Conservation (phyloP, 148 eudicot species). For the Arctostaphylos glauca region DNA sequence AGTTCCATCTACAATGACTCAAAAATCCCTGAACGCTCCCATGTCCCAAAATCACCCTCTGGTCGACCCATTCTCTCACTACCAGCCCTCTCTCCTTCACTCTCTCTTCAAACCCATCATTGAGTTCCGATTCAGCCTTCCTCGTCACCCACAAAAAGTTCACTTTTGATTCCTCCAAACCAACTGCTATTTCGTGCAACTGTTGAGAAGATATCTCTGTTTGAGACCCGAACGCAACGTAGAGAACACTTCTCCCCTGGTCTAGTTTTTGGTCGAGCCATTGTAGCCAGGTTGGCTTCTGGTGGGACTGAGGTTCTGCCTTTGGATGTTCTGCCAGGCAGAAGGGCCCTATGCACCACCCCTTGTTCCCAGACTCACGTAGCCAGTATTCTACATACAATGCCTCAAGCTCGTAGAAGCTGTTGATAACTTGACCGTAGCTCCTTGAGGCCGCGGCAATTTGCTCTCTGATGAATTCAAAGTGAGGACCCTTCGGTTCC, state of each 20-base stretch:
- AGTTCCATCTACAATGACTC: constrained; percentile 91
- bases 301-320: background rate
- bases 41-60: constrained; percentile 52
- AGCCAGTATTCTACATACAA: constrained; percentile 38
- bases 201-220: constrained; percentile 50
- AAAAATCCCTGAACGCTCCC: constrained; percentile 46
- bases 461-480: constrained; percentile 33
- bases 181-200: constrained; percentile 43
- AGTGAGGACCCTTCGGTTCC: constrained; percentile 34
- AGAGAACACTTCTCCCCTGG: constrained; percentile 34
- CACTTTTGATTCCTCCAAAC: constrained; percentile 48
- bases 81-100: constrained; percentile 53
- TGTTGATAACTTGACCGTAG: constrained; percentile 47
- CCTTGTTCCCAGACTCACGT: constrained; percentile 20
- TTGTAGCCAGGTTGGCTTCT: constrained; percentile 35
- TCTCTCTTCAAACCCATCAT: constrained; percentile 39
- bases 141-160: constrained; percentile 65
- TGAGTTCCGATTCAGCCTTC: constrained; percentile 26
- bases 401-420: constrained; percentile 53
- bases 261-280: constrained; percentile 58
- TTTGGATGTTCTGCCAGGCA: constrained; percentile 36
- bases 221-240: constrained; percentile 36
- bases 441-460: constrained; percentile 24
- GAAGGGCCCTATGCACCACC: constrained; percentile 61
- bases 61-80: constrained; percentile 69